Base-by-base conservation (phyloP, 129 eudicot species). In the Chrysanthemum seticuspe region DNA sequence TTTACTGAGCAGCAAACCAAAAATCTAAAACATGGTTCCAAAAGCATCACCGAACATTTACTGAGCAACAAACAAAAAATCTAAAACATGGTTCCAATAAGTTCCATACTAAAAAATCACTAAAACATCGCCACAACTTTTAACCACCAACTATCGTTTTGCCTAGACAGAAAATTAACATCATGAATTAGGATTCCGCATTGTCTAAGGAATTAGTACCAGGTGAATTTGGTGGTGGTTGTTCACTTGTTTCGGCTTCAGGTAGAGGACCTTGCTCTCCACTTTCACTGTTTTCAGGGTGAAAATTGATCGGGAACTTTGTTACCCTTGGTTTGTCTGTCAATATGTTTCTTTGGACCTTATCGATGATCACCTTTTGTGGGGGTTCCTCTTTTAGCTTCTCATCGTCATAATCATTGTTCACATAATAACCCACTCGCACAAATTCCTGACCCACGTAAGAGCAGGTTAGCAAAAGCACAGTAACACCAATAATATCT, bases 401-500 rank as follows among this genome's bases (percentile, higher is more conserved):
- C 76, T 87, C 97, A 63, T 89, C 98, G 3, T 87, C 97, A 49
- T 89, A 93, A 18, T 89, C 98, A 65, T 93, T 93, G 74, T 93
- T 93, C 77, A 93, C 97, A 58, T 89, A 93, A 70, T 87, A 93
- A 6, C 98, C 98, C 34, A 93, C 95, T 12, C 97, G 86, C 50
- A 93, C 78, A 79, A 93, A 93, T 76, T 89, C 98, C 68, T 93
- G 98, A 13, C 96, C 98, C 82, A 90, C 50, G 60, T 93, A 93
- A 63, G 97, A 93, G 80, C 97, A 89, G 6, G 97, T 87, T 65
- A 93, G 61, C 68, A 93, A 78, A 52, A 93, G 90, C 67, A 89
- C 98, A 0, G 98, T 89, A 29, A 93, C 96, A 12, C 98, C 98
- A 49, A 93, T 82, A 29, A 89, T 90, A 78, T 93, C 98, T 78